Percentiles rank a stretch among this genome's conserved stretches.
Conservation (phyloP, 2,329 filamentous ascomycete species). For the Aspergillus brunneoviolaceus region DNA sequence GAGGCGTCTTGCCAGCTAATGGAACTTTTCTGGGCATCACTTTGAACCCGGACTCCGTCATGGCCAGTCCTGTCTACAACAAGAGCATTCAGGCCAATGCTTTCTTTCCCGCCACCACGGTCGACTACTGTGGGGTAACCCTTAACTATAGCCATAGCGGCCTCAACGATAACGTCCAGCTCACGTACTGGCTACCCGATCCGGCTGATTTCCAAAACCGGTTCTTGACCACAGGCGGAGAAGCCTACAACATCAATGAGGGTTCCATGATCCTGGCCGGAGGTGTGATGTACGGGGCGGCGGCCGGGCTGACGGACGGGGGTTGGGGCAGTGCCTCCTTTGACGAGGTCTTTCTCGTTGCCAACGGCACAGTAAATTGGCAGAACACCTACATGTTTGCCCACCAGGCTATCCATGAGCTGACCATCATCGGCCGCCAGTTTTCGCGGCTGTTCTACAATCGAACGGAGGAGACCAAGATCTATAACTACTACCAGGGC, state of each 20-base stretch:
- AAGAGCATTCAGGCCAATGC: background rate
- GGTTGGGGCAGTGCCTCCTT: no score
- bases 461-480: no score
- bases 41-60: background rate
- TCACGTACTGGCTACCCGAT: conserved; percentile 38
- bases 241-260: background rate
- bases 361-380: no score
- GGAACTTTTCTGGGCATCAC: no score
- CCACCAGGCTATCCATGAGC: no score
- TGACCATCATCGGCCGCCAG: no score
- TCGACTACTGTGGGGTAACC: conserved; percentile 43
- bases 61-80: conserved; percentile 6
- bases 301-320: no score
- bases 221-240: conserved; percentile 47
- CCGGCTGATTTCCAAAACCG: conserved; percentile 42
- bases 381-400: no score
- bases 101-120: conserved; percentile 7
- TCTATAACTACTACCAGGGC: conserved; percentile 49
- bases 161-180: conserved; percentile 36
- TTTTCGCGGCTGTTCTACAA: no score
- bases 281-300: conserved; percentile 46
- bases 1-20: no score
- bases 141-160: conserved; percentile 46
- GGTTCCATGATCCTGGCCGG: conserved; percentile 26
- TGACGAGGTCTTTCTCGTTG: no score